Evolutionary conservation across 2,329 filamentous ascomycete genomes (phyloP).

Genomic region (Cadophora sp.): DNA sequence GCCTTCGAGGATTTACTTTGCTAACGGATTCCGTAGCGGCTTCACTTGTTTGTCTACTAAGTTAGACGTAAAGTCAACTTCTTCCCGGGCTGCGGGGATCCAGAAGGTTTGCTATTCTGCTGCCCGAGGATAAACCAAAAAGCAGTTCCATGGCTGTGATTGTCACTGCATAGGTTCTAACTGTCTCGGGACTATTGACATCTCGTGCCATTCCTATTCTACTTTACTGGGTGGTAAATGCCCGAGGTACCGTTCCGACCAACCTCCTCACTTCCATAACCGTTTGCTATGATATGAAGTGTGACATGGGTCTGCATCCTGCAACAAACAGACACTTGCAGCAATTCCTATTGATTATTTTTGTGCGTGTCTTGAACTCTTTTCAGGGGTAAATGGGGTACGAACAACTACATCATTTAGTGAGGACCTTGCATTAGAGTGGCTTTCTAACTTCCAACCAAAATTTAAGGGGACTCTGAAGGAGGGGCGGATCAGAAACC

Average conservation of each 20-base stretch:
- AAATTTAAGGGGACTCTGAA: background rate
- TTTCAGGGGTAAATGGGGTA: slow-evolving; percentile 2
- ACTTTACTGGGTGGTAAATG: background rate
- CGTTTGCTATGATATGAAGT: background rate
- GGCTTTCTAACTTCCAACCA: background rate
- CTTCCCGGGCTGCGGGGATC: slow-evolving; percentile 6
- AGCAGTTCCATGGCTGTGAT: background rate
- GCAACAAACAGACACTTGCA: background rate
- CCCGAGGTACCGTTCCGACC: background rate
- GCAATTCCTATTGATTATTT: background rate
- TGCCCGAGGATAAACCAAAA: slow-evolving; percentile 2
- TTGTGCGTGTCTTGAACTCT: slow-evolving; percentile 3
- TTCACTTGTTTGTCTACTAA: background rate
- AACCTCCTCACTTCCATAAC: background rate
- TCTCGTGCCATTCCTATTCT: slow-evolving; percentile 7
- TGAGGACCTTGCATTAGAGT: slow-evolving; percentile 9
- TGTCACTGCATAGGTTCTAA: background rate
- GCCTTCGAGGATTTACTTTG: slow-evolving; percentile 1
- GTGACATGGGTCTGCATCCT: slow-evolving; percentile 1
- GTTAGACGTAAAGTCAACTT: background rate
- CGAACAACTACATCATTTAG: slow-evolving; percentile 5
- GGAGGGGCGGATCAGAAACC: slow-evolving; percentile 3
- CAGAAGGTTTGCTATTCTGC: slow-evolving; percentile 3
- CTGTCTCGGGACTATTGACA: background rate
- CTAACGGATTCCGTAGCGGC: slow-evolving; percentile 4